Evolutionary conservation across 345 rosid species (phyloP).

Genomic region (Streptanthus diversifolius): DNA sequence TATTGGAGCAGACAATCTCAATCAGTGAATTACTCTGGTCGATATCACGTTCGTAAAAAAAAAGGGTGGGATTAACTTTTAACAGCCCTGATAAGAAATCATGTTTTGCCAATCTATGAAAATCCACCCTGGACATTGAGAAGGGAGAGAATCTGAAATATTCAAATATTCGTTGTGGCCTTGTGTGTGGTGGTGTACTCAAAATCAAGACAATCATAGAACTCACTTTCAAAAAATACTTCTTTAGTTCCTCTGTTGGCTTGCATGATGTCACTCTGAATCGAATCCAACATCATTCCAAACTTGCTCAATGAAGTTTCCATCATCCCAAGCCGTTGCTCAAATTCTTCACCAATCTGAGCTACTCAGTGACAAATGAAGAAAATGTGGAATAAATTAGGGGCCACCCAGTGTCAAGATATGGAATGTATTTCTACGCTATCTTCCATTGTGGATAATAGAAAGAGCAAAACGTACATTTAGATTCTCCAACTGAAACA

Average conservation of each 20-base stretch:
- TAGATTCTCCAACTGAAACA: slow-evolving; percentile 42
- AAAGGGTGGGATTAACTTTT: neutral
- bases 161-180: neutral
- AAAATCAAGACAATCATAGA: slow-evolving; percentile 6
- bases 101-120: neutral
- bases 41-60: neutral
- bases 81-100: neutral
- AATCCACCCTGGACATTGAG: too few species aligned
- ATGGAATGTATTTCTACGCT: neutral
- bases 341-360: slow-evolving; percentile 67
- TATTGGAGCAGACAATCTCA: neutral
- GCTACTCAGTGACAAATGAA: slow-evolving; percentile 41
- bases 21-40: neutral
- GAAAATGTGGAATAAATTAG: neutral
- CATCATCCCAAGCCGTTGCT: slow-evolving; percentile 59
- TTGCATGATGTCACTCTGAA: slow-evolving; percentile 84
- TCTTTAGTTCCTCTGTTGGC: slow-evolving; percentile 76
- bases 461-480: slow-evolving; percentile 41
- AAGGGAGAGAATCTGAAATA: neutral
- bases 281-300: slow-evolving; percentile 73
- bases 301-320: slow-evolving; percentile 76
- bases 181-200: neutral
- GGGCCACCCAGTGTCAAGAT: neutral
- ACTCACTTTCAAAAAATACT: slow-evolving; percentile 62
- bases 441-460: too few species aligned